Evolutionary conservation across 148 eudicot genomes (phyloP).

Genomic region (Nyssa sinensis): DNA sequence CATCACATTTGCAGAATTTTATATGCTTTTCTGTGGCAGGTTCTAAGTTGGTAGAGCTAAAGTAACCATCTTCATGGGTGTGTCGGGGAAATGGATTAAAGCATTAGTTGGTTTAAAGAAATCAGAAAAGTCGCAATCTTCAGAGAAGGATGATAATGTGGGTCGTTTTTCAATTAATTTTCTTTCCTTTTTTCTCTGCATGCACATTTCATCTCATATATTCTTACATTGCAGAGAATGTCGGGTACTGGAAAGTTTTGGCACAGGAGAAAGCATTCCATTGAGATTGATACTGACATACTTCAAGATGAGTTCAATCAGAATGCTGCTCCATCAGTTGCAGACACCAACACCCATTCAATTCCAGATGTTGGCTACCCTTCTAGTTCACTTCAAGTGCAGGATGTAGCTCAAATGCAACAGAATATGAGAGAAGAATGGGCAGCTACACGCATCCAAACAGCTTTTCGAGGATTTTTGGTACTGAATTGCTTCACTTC

Average conservation of each 20-base stretch:
- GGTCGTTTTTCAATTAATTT: constrained; percentile 14
- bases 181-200: constrained; percentile 5
- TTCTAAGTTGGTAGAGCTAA: constrained; percentile 7
- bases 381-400: constrained; percentile 53
- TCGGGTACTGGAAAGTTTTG: constrained; percentile 38
- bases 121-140: constrained; percentile 55
- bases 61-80: constrained; percentile 54
- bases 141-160: constrained; percentile 57
- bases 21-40: constrained; percentile 15
- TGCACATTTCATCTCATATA: constrained; percentile 5
- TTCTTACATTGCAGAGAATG: constrained; percentile 49
- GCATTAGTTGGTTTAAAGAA: constrained; percentile 80
- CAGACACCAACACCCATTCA: constrained; percentile 31
- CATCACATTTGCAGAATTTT: constrained; percentile 1
- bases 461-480: constrained; percentile 93
- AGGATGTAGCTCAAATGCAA: constrained; percentile 43
- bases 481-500: constrained; percentile 29
- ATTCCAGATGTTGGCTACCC: constrained; percentile 49
- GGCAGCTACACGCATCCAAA: constrained; percentile 87
- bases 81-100: constrained; percentile 79
- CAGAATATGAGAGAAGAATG: constrained; percentile 58
- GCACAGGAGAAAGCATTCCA: constrained; percentile 59
- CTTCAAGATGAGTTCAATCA: constrained; percentile 47
- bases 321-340: constrained; percentile 30
- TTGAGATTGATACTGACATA: constrained; percentile 45